phyloP scores from a whole-genome alignment of 2,329 filamentous ascomycete species.

The Exophiala phaeomuriformis region DNA sequence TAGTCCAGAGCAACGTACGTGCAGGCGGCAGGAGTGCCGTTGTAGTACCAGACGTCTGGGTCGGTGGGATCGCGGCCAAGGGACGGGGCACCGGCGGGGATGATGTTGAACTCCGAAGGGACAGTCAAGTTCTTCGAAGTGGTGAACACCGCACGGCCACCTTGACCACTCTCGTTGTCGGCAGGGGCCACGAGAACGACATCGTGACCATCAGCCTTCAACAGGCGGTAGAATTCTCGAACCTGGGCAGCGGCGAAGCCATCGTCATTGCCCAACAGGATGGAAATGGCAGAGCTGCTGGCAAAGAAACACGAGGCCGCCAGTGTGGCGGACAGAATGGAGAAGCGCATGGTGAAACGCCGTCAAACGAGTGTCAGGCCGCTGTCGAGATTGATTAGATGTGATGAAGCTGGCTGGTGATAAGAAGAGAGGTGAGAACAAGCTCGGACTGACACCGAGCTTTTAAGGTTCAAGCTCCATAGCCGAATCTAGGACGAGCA shows the following conservation, averaged over 20 bases:
- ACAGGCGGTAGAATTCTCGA: conserved; percentile 36
- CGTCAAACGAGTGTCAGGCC: too few relatives aligned
- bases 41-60: conserved; percentile 54
- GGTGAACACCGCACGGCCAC: conserved; percentile 41
- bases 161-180: conserved; percentile 42
- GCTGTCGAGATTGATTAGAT: background rate
- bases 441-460: background rate
- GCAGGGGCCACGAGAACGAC: conserved; percentile 40
- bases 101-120: conserved; percentile 40
- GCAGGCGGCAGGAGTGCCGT: conserved; percentile 51
- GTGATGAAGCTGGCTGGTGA: background rate
- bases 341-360: conserved; percentile 7
- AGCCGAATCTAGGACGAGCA: too few relatives aligned
- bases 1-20: conserved; percentile 52
- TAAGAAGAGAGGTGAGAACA: background rate
- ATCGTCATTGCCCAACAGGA: conserved; percentile 33
- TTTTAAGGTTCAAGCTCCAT: background rate
- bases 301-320: conserved; percentile 7
- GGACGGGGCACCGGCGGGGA: conserved; percentile 43
- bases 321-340: conserved; percentile 8
- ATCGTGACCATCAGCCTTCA: conserved; percentile 35
- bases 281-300: conserved; percentile 22
- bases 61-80: conserved; percentile 48
- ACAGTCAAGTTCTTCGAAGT: conserved; percentile 37
- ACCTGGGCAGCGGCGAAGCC: conserved; percentile 40